Base-by-base conservation (phyloP, 2,329 filamentous ascomycete species). In the Alternaria ethzedia region DNA sequence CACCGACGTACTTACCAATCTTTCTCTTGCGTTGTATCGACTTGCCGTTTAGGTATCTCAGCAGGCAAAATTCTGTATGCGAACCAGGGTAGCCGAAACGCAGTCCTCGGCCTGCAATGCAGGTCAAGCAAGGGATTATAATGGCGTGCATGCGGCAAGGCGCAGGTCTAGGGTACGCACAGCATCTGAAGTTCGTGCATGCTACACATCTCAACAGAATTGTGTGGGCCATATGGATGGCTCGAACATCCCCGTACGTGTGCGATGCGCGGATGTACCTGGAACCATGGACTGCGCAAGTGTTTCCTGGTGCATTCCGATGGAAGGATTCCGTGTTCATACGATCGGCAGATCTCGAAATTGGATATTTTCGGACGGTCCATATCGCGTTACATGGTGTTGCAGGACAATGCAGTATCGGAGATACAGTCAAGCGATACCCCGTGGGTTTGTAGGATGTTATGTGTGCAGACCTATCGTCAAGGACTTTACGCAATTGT, bases 131-230 rank as follows among this genome's bases (percentile, higher is more conserved):
- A 52, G 30, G 49, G 49, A 30, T 52, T 52, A 41, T 36, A 13
- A 52, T 41, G 49, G 49, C 49, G 49, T 52, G 49, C 49, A 52
- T 52, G 17, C 49, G 49, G 49, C 49, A 36, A 52, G 49, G 30
- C 49, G 49, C 49, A 51, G 20, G 30, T 9, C 30, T 21, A 52
- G 49, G 49, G 28, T 52, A 32, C 28, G 49, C 49, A 20, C 28
- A n/a, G 49, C 28, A 28, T 23, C 30, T 36, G 30, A 36, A 41
- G 28, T 41, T 36, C 28, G 49, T 52, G 30, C 23, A 52, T 41
- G 49, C 20, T 52, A 21, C 15, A 17, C 10, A 25, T 52, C 49
- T 52, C 30, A 52, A 52, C 49, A 52, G 28, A 52, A 36, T 52
- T 15, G 20, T 12, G 23, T 41, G 28, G 36, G 49, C 49, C 13